These are phyloP conservation scores for Penicillium cosmopolitanum DNA, from an alignment of 495 filamentous ascomycete genomes.

Conservation along the genomic window DNA sequence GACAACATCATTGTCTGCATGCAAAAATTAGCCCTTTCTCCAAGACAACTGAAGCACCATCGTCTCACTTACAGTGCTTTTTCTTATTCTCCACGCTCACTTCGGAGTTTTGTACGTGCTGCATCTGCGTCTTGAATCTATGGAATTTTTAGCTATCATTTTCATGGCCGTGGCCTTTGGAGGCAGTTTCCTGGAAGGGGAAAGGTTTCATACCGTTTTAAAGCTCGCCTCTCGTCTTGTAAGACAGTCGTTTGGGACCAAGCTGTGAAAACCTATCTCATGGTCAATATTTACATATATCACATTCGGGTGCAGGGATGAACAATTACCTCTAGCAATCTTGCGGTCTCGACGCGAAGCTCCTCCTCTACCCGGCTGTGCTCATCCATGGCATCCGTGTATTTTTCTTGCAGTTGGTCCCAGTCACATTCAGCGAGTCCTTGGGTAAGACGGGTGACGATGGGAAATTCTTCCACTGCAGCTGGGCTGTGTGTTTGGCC, in stretches of 20 bases:
- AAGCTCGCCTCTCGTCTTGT: conserved; percentile 71
- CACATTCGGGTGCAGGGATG: background rate
- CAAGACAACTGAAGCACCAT: background rate
- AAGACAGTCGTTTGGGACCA: conserved; percentile 68
- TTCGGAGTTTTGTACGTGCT: conserved; percentile 73
- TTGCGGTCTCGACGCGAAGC: conserved; percentile 64
- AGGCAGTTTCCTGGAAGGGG: background rate
- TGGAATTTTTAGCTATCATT: background rate
- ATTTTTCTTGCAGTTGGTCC: conserved; percentile 68
- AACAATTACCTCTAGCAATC: conserved; percentile 58
- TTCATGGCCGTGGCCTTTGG: background rate
- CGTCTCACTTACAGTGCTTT: conserved; percentile 64
- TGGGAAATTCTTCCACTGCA: conserved; percentile 14
- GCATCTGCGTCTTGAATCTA: conserved; percentile 76
- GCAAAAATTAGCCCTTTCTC: too few species aligned
- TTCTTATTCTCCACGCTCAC: conserved; percentile 69
- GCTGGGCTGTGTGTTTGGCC: conserved; percentile 15
- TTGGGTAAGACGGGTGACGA: conserved; percentile 23
- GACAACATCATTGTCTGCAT: conserved; percentile 71
- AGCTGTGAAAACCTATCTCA: conserved; percentile 62
- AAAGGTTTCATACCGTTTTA: conserved; percentile 58
- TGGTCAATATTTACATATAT: conserved; percentile 2
- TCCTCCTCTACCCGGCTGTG: conserved; percentile 62
- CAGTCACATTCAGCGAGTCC: conserved; percentile 59
- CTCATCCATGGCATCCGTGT: conserved; percentile 60